Evolutionary conservation across 257 asterid species (phyloP).

Genomic region (Solanum boliviense): DNA sequence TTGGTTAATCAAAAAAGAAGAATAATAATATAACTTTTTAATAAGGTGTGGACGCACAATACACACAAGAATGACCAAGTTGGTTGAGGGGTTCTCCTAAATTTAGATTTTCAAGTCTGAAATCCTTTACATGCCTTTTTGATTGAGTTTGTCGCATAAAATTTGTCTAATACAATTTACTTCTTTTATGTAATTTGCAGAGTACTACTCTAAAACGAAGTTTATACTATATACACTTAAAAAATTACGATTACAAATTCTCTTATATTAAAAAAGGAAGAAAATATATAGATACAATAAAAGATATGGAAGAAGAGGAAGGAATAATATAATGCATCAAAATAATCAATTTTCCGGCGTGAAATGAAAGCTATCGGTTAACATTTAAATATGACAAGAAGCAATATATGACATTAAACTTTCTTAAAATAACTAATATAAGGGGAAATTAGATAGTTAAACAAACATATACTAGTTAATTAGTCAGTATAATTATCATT

Average conservation of each 20-base stretch:
- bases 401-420: neutral
- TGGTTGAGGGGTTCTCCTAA: neutral
- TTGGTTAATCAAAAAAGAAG: neutral
- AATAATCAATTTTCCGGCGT: neutral
- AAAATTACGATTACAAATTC: neutral
- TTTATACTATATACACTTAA: neutral
- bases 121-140: neutral
- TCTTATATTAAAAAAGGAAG: neutral
- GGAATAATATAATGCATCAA: neutral
- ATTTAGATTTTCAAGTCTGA: neutral
- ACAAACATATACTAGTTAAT: too few species aligned
- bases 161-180: neutral
- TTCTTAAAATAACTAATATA: neutral
- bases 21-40: neutral
- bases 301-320: neutral
- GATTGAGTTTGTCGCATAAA: accelerated
- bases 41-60: neutral
- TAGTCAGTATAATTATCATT: too few species aligned
- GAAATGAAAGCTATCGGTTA: neutral
- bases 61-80: neutral
- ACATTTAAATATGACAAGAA: neutral
- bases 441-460: too few species aligned
- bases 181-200: neutral
- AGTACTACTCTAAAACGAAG: neutral
- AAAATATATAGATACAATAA: neutral